Evolutionary conservation across 129 eudicot species (phyloP).

Genomic region (Ambrosia trifida): DNA sequence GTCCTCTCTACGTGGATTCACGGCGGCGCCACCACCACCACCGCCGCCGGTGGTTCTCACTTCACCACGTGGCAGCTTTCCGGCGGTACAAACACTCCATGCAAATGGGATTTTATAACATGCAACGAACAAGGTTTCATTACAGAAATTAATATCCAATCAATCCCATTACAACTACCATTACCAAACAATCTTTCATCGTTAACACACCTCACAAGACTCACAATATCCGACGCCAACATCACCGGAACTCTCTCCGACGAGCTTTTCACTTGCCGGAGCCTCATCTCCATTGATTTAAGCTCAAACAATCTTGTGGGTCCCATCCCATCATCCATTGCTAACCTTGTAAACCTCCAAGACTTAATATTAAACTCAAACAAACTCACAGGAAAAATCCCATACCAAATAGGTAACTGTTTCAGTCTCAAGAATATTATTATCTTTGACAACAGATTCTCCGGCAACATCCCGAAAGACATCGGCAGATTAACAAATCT

Average conservation of each 20-base stretch:
- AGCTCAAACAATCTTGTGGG: slow-evolving; percentile 67
- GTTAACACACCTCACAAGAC: slow-evolving; percentile 34
- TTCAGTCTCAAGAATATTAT: slow-evolving; percentile 42
- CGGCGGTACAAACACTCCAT: slow-evolving; percentile 41
- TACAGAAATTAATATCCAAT: slow-evolving; percentile 48
- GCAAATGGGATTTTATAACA: slow-evolving; percentile 62
- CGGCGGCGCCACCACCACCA: neutral
- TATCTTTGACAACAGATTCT: slow-evolving; percentile 53
- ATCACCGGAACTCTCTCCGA: slow-evolving; percentile 60
- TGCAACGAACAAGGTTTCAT: slow-evolving; percentile 45
- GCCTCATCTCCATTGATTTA: slow-evolving; percentile 47
- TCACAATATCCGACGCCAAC: slow-evolving; percentile 54
- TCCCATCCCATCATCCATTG: slow-evolving; percentile 51
- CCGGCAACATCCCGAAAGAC: slow-evolving; percentile 52
- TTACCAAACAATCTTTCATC: slow-evolving; percentile 55
- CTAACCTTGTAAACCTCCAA: slow-evolving; percentile 46
- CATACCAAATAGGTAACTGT: slow-evolving; percentile 47
- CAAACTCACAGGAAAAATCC: slow-evolving; percentile 68
- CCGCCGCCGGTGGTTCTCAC: slow-evolving; percentile 10
- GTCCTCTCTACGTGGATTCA: slow-evolving; percentile 44
- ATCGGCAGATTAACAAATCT: slow-evolving; percentile 43
- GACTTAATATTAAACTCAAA: slow-evolving; percentile 57
- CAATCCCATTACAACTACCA: slow-evolving; percentile 48
- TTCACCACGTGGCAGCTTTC: slow-evolving; percentile 44
- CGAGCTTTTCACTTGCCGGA: slow-evolving; percentile 35